Percentiles rank a stretch among this genome's conserved stretches.
These are phyloP conservation scores for Suillus lakei DNA, from an alignment of 768 basidiomycete species.

Conservation along the genomic window DNA sequence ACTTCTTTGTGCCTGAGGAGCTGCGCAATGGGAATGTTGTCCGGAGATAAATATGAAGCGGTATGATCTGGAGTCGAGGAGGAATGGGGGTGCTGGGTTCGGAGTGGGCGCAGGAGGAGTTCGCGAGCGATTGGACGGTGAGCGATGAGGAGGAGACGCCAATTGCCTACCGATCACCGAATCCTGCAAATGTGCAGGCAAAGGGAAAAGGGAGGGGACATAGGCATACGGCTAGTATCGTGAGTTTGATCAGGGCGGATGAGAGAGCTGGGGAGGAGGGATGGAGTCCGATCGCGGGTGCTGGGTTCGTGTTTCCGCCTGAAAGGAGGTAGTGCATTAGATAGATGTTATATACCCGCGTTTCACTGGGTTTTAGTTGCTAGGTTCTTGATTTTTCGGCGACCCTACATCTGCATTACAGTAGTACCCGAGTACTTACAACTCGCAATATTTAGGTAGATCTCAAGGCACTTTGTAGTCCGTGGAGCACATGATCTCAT, in stretches of 20 bases:
- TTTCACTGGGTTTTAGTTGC: background rate
- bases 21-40: constrained; percentile 57
- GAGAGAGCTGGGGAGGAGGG: constrained; percentile 70
- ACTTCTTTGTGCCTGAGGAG: constrained; percentile 83
- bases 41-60: constrained; percentile 68
- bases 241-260: constrained; percentile 77
- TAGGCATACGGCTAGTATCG: constrained; percentile 83
- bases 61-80: constrained; percentile 71
- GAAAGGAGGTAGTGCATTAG: constrained; percentile 22
- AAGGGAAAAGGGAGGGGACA: constrained; percentile 51
- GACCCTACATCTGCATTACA: background rate
- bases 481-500: too few species aligned
- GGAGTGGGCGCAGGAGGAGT: constrained; percentile 36
- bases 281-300: constrained; percentile 74
- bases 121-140: constrained; percentile 45
- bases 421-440: too few species aligned
- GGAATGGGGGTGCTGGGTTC: constrained; percentile 24
- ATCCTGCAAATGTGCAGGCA: constrained; percentile 31
- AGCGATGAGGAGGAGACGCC: constrained; percentile 73
- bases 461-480: too few species aligned
- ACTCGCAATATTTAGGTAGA: too few species aligned
- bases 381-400: background rate
- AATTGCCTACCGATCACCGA: constrained; percentile 73
- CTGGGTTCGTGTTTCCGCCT: constrained; percentile 56
- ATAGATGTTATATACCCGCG: background rate